Percentiles rank a stretch among this genome's conserved stretches.
These are phyloP conservation scores for Claviceps sp. DNA, from an alignment of 2,329 filamentous ascomycete species.

Conservation along the genomic window DNA sequence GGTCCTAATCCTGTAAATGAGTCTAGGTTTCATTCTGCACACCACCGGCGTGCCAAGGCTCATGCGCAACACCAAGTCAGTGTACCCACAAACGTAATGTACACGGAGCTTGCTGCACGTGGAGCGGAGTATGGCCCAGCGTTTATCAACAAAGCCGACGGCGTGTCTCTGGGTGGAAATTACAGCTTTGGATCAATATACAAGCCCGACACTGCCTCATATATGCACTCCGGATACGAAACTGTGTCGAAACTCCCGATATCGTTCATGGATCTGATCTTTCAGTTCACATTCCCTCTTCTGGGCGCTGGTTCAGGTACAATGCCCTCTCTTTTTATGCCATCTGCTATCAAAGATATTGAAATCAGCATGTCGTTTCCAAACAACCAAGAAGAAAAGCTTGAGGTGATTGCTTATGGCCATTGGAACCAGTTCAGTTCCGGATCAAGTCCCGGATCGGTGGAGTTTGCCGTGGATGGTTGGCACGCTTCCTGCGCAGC, in stretches of 20 bases:
- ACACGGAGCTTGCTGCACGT: slow-evolving; percentile 12
- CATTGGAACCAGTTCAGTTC: slow-evolving; percentile 10
- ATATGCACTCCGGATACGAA: slow-evolving; percentile 33
- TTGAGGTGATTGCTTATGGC: slow-evolving; percentile 16
- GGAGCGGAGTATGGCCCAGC: slow-evolving; percentile 15
- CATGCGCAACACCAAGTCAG: neutral
- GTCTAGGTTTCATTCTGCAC: neutral
- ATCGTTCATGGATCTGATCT: slow-evolving; percentile 30
- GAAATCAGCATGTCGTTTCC: slow-evolving; percentile 14
- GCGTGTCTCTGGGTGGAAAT: slow-evolving; percentile 14
- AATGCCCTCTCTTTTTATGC: slow-evolving; percentile 24
- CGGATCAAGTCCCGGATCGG: slow-evolving; percentile 15
- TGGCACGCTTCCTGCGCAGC: slow-evolving; percentile 15
- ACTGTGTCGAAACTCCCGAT: slow-evolving; percentile 30
- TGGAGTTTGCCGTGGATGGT: slow-evolving; percentile 22
- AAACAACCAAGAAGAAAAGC: slow-evolving; percentile 14
- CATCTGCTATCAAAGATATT: slow-evolving; percentile 18
- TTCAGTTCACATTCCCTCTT: slow-evolving; percentile 27
- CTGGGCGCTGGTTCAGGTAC: slow-evolving; percentile 19
- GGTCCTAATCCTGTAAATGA: slow-evolving; percentile 11
- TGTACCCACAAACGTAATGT: slow-evolving; percentile 11
- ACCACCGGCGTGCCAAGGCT: neutral
- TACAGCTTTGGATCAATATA: slow-evolving; percentile 4
- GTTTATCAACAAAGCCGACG: slow-evolving; percentile 11
- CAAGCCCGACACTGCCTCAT: slow-evolving; percentile 26